phyloP scores from a whole-genome alignment of 768 basidiomycete genomes.

The Lentinula aciculospora region DNA sequence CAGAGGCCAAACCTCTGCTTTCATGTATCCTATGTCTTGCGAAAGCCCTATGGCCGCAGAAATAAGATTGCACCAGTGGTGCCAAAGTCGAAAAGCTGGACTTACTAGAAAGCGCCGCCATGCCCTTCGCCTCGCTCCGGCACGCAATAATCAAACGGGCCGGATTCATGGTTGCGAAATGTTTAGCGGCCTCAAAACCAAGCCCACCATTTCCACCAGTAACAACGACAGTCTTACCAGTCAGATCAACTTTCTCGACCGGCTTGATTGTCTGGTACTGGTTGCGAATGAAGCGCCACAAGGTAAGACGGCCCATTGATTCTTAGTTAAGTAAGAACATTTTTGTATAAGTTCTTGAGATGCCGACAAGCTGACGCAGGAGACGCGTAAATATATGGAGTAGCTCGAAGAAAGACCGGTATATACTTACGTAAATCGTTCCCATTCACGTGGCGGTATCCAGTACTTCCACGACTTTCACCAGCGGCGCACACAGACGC shows the following conservation, averaged over 20 bases:
- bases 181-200: slow-evolving; percentile 24
- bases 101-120: slow-evolving; percentile 16
- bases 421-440: too few species aligned
- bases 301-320: too few species aligned
- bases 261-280: slow-evolving; percentile 5
- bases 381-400: too few species aligned
- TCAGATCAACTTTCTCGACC: slow-evolving; percentile 16
- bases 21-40: slow-evolving; percentile 15
- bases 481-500: neutral
- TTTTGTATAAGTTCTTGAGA: neutral
- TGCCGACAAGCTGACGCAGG: neutral
- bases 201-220: slow-evolving; percentile 26
- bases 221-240: slow-evolving; percentile 23
- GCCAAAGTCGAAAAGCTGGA: neutral
- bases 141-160: slow-evolving; percentile 20
- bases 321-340: too few species aligned
- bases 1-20: slow-evolving; percentile 22
- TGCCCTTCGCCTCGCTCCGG: slow-evolving; percentile 20
- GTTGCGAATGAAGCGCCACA: slow-evolving; percentile 1
- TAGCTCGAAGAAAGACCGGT: too few species aligned
- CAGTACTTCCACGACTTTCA: neutral
- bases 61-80: neutral
- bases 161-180: slow-evolving; percentile 25
- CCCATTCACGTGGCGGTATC: neutral
- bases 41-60: slow-evolving; percentile 17